Base-by-base conservation (phyloP, 2,329 filamentous ascomycete species). In the Cordyceps cicadae region DNA sequence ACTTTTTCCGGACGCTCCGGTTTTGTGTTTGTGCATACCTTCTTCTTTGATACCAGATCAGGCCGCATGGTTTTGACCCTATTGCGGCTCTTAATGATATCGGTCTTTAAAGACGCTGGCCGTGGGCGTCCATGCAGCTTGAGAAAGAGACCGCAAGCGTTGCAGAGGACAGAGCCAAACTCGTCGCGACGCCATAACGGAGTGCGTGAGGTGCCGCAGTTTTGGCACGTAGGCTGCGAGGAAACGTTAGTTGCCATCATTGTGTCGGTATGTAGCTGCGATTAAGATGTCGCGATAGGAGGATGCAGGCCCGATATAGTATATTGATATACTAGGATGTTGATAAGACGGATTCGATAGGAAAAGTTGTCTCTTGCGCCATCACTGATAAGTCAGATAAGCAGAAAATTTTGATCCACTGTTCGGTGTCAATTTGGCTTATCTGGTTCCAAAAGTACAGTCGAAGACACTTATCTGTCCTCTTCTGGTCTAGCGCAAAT, bases 21-120 rank as follows among this genome's bases (percentile, higher is more conserved):
- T 4, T 11, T 11, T n/a, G 9, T 3, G 17, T 45, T 24, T 55
- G 48, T 60, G 48, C 76, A 70, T 77, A 91, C 90, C 87, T 95
- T 96, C 76, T 92, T 86, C 75, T 87, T 92, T 69, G 90, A 89
- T 52, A 87, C 86, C 64, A 89, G 84, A 69, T 92, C 90, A 9
- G 89, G 85, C 59, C 84, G 83, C 74, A 85, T 84, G 32, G 92
- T 94, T 81, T 97, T 97, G 68, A 97, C 93, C 66, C 94, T 87
- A 77, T 99, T 99, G 70, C 94, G 91, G 79, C 92, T 97, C 81
- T 99, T 99, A 79, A 99, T 99, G 67, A 97, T 93, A 79, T 99
- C 94, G 54, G 94, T 97, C 82, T 99, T 99, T 69, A 99, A 83
- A 68, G 90, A 96, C 73, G 96, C 97, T 67, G 94, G 94, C 61